Evolutionary conservation across 192 early-diverging fungal species (phyloP).

Genomic region (Gaertneriomyces semiglobifer): DNA sequence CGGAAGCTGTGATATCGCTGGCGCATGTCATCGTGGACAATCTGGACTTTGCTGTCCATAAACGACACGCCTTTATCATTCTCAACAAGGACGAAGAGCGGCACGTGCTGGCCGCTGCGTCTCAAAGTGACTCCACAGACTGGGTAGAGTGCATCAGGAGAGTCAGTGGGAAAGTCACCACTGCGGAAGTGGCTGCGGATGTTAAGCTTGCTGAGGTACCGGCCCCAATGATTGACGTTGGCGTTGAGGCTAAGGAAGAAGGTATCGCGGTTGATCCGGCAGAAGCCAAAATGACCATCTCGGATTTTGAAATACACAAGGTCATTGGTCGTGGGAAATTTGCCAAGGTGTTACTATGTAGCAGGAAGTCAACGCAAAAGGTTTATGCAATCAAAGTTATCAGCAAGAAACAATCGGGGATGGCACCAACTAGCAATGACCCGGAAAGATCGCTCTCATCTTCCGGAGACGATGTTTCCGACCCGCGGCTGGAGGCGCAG

Average conservation of each 20-base stretch:
- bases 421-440: background rate
- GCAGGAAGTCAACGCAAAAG: constrained; percentile 43
- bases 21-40: constrained; percentile 10
- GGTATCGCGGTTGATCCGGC: background rate
- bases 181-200: background rate
- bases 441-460: background rate
- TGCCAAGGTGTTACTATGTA: constrained; percentile 46
- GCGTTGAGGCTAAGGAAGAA: constrained; percentile 4
- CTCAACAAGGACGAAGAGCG: constrained; percentile 28
- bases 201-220: constrained; percentile 3
- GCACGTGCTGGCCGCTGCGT: constrained; percentile 13
- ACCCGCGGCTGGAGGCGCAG: constrained; percentile 29
- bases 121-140: constrained; percentile 29
- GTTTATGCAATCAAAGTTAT: constrained; percentile 55
- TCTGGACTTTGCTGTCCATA: constrained; percentile 7
- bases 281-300: constrained; percentile 28
- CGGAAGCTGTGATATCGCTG: background rate
- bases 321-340: constrained; percentile 46
- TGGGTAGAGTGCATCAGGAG: constrained; percentile 36
- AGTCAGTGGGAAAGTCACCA: constrained; percentile 4
- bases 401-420: constrained; percentile 17
- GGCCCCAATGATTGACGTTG: background rate
- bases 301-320: constrained; percentile 44
- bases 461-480: constrained; percentile 3
- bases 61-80: constrained; percentile 23